Evolutionary conservation across 345 rosid genomes (phyloP), one percentile per base, ranked within the genome.

Genomic region (Eucalyptus brandiana): DNA sequence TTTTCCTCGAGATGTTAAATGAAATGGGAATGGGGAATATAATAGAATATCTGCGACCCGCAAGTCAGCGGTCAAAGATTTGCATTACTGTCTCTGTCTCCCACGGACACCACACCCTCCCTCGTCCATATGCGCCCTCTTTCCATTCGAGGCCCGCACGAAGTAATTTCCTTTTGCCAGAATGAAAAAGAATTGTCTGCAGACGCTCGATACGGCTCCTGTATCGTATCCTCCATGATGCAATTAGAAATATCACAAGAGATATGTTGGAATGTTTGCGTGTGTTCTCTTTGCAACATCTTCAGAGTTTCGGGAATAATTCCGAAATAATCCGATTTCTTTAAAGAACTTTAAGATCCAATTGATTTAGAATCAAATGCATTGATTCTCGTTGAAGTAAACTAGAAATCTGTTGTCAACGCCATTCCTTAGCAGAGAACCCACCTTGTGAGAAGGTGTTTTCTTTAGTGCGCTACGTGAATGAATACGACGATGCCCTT

Each of bases 51-150:
- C n/a, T 65, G 26, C 42, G 17, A 12, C 67, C 5, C 12, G 30
- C 16, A 91, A 90, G 94, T 94, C 95, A 94, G 93, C 89, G 93
- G 97, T 97, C 98, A 96, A 95, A 94, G 94, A 96, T 94, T 86
- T 94, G 95, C 90, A 91, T 86, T 90, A 91, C 93, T 90, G 95
- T 94, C 91, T 88, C 62, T 94, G 95, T 94, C 95, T 94, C 96
- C 94, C 93, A 49, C 69, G 88, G 88, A 56, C 91, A 80, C 8
- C 81, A 19, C 85, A 40, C 47, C 83, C 83, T 19, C 47, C 69
- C 69, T 62, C 34, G 16, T 28, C 80, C 83, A 62, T 90, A 87
- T 28, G 67, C 67, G 30, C n/a, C 32, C 67, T 34, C 81, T 72
- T 18, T 21, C 83, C 83, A 21, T 72, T 37, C 83, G 11, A 72